Evolutionary conservation across 1,284 basidiomycete species (phyloP), one percentile per base, ranked within the genome.

Genomic region (Naganishia albida): DNA sequence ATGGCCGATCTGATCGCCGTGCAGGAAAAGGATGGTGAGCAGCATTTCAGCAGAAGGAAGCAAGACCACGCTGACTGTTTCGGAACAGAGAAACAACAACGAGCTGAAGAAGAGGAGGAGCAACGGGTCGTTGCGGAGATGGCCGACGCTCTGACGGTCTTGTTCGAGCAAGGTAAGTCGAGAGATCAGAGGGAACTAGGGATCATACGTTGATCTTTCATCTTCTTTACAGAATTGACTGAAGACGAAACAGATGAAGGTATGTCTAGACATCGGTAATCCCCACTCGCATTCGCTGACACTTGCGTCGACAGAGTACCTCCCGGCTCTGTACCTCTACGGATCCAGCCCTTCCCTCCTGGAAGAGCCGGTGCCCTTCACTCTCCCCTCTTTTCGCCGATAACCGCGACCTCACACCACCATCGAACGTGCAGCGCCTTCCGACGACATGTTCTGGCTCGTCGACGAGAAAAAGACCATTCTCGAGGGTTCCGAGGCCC

Each of bases 281-380:
- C 34, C 34, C 34, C 10, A 10, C 10, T 34, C 10, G 34, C 34
- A 6, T 34, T 34, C 10, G 34, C 34, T 34, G 34, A 34, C 34
- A 34, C 25, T 20, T 1, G 12, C 46, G 20, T 12, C 12, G 2
- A 23, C 46, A 7, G 55, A 46, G 3, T 57, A 25, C 12, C 13
- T 20, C 20, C 30, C 26, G 43, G 46, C 13, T 1, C 3, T 57
- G 18, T 46, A 34, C 18, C 16, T 46, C 6, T 44, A 28, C 55
- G 55, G 55, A 7, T n/a, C 18, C 26, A 57, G 48, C 28, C 55
- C 55, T 1, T 25, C 43, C 28, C 28, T 57, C 28, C 15, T 46
- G 3, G 55, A 57, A 16, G 55, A 57, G 30, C 26, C 43, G 43
- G 34, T 48, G 55, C 55, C 55, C 12, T 57, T 57, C 43, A n/a